A percentile compares a stretch with the other conserved stretches of the same genome.
Conservation (phyloP, 106 monocot genomes). For the Vanilla planifolia region DNA sequence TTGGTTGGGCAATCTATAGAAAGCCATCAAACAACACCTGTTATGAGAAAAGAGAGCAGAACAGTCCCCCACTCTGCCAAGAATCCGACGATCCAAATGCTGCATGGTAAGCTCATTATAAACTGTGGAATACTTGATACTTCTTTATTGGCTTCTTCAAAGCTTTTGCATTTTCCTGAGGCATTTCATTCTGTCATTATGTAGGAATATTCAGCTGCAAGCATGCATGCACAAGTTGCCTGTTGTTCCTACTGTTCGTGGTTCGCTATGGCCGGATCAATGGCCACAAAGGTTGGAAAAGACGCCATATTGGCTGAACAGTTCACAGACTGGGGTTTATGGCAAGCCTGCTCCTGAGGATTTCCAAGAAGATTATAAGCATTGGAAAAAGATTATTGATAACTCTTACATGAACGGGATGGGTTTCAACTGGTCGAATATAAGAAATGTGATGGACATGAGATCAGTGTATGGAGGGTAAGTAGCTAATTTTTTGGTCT, state of each 20-base stretch:
- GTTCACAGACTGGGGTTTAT: slow-evolving; percentile 70
- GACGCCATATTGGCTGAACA: slow-evolving; percentile 73
- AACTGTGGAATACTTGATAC: neutral
- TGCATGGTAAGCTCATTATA: slow-evolving; percentile 51
- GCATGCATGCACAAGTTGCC: slow-evolving; percentile 77
- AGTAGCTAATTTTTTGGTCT: no score
- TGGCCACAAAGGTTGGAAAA: slow-evolving; percentile 72
- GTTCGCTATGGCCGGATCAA: slow-evolving; percentile 68
- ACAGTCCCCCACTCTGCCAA: slow-evolving; percentile 63
- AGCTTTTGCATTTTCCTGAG: neutral
- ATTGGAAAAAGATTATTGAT: slow-evolving; percentile 70
- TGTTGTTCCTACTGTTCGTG: slow-evolving; percentile 34
- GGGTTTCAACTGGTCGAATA: slow-evolving; percentile 79
- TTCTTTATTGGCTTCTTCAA: neutral
- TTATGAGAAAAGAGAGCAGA: slow-evolving; percentile 54
- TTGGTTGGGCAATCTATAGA: slow-evolving; percentile 69
- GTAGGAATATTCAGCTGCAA: slow-evolving; percentile 71
- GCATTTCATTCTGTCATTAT: neutral
- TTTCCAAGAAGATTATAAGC: slow-evolving; percentile 59
- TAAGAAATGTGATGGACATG: slow-evolving; percentile 98
- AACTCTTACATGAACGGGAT: slow-evolving; percentile 63
- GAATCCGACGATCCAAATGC: slow-evolving; percentile 82
- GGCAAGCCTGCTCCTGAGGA: slow-evolving; percentile 76
- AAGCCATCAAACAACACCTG: slow-evolving; percentile 69
- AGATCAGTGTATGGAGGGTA: slow-evolving; percentile 92